Evolutionary conservation across 257 asterid genomes (phyloP), one percentile per base, ranked within the genome.

Genomic region (Solanum chilense): DNA sequence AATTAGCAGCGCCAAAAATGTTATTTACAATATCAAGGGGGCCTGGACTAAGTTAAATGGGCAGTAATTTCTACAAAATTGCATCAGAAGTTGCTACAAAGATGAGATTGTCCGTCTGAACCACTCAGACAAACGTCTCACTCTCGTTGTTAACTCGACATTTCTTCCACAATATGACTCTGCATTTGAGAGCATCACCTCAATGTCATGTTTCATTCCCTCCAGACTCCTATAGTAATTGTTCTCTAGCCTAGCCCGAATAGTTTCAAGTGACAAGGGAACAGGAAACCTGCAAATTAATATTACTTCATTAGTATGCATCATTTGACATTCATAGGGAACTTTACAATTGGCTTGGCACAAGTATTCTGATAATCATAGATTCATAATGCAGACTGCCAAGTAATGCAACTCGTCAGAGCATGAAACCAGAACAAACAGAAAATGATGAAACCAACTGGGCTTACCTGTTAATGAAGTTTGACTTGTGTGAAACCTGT

Each of bases 161-260:
- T 92, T 93, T 91, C 90, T 95, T 75, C 95, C 98, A 33, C 95
- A 88, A 88, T 89, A 92, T 6, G 93, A 68, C 88, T 91, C 94
- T 0, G 93, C 98, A 90, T 92, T 97, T 84, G 94, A 92, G 73
- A 95, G 88, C 98, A 97, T 83, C 84, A 97, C 98, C 76, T 92
- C 89, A 14, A 90, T 77, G 58, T 97, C 99, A 76, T 97, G 99
- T 93, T 93, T 92, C 94, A 94, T 77, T 16, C 97, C 94, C 45
- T 93, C 98, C 90, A 95, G 82, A 86, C 97, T 93, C 90, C 99
- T 91, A 90, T 97, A 97, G 89, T 97, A 97, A 86, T 92, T 94
- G 91, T 94, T 94, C 90, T 93, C 95, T 85, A 97, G 90, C 88
- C 99, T 94, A 45, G 91, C 91, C 58, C 86, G 93, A 73, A 97